phyloP scores from a whole-genome alignment of 306 rosid species.

The Rosa persica region DNA sequence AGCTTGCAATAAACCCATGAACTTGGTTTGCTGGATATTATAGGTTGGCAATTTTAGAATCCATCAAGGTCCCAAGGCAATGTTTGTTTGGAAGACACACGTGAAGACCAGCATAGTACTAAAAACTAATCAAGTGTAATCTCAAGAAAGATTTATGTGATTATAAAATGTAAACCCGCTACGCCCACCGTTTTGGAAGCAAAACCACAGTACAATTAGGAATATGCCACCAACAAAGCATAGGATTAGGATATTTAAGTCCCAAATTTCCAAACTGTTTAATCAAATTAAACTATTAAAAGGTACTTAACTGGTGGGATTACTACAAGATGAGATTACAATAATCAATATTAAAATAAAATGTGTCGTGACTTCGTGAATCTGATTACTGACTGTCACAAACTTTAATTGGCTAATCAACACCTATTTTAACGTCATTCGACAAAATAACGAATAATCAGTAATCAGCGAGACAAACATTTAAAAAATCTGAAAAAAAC shows the following conservation, averaged over 20 bases:
- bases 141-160: not conserved
- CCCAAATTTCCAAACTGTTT: constrained; percentile 11
- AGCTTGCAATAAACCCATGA: not conserved
- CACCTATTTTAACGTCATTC: not conserved
- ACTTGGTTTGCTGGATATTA: not conserved
- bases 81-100: not conserved
- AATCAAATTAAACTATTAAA: constrained; percentile 5
- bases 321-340: constrained; percentile 1
- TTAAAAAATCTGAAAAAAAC: not conserved
- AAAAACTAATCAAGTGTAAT: constrained; percentile 1
- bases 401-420: not conserved
- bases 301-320: constrained; percentile 7
- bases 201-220: constrained; percentile 35
- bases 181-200: constrained; percentile 47
- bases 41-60: not conserved
- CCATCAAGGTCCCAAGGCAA: not conserved
- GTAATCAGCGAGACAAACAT: not conserved
- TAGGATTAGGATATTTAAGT: constrained; percentile 20
- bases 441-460: not conserved
- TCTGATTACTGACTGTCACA: not conserved
- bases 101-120: not conserved
- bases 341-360: not conserved
- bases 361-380: not conserved
- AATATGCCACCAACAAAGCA: constrained; percentile 18
- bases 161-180: constrained; percentile 10